phyloP scores from a whole-genome alignment of 2,329 filamentous ascomycete species.

The Colletotrichum sp. region DNA sequence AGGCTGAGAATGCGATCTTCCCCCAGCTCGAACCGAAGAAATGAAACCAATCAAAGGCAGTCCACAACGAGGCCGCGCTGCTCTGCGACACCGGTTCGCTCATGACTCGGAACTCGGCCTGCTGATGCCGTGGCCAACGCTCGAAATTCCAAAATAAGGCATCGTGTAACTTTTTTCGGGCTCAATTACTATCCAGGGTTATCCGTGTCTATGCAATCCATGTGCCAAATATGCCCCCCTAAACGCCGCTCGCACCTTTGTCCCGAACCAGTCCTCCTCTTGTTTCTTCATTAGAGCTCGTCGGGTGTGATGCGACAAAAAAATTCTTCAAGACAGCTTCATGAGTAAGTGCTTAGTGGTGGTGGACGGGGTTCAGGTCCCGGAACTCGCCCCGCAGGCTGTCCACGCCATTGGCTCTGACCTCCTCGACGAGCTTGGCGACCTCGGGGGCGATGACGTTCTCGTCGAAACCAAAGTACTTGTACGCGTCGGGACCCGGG shows the following conservation, averaged over 20 bases:
- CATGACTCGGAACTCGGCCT: neutral
- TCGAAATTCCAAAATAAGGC: neutral
- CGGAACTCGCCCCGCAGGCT: constrained; percentile 28
- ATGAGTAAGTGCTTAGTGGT: neutral
- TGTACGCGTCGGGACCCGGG: constrained; percentile 57
- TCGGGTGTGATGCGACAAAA: neutral
- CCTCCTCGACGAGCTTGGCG: constrained; percentile 28
- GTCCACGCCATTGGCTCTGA: constrained; percentile 25
- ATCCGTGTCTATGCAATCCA: constrained; percentile 13
- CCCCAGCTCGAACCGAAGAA: neutral
- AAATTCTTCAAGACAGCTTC: neutral
- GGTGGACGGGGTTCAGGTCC: constrained; percentile 24
- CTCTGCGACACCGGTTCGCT: neutral
- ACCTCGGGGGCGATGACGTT: constrained; percentile 43
- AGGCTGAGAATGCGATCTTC: neutral
- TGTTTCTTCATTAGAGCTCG: neutral
- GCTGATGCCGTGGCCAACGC: neutral
- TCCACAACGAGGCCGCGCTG: neutral
- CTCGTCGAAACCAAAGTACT: constrained; percentile 56
- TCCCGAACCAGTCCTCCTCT: neutral
- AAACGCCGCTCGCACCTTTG: neutral
- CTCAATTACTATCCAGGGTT: constrained; percentile 9
- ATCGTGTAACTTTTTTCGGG: neutral
- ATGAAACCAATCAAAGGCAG: neutral
- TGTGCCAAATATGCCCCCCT: neutral